Base-by-base conservation (phyloP, 2,329 filamentous ascomycete species). In the Purpureocillium takamizusanense region DNA sequence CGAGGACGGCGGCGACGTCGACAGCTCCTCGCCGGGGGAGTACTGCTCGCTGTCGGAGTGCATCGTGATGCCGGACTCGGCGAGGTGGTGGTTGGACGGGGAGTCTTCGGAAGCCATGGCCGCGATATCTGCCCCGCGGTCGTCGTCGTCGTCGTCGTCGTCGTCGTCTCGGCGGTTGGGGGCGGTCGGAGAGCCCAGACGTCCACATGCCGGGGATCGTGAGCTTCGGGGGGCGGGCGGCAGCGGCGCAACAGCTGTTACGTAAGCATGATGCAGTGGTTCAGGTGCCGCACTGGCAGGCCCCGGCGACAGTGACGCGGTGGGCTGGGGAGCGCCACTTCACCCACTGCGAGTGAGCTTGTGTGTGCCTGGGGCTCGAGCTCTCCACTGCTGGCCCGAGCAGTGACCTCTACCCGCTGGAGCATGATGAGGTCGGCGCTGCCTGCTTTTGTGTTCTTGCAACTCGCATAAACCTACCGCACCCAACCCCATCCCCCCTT, bases 41-140 rank as follows among this genome's bases (percentile, higher is more conserved):
- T 92, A 90, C 60, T 82, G 82, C 63, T 90, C 85, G 68, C 81
- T 87, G 68, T 92, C 86, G 36, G 85, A 88, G 49, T 74, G 81
- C 54, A 89, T 83, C 38, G 83, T 89, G 54, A 87, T 70, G 62
- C 79, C 77, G 40, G 82, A 87, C 59, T 82, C 78, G 59, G 80
- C 72, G 55, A 88, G 73, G 48, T 74, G 70, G 51, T 75, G 67
- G n/a, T n/a, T n/a, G 27, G 53, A 25, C 21, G 21, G 48, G 17
- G 52, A 43, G 31, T 67, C 69, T 42, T 78, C 67, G 46, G 69
- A 69, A 35, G 74, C 63, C 77, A 80, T 82, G 42, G 42, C 51
- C 46, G 39, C 29, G 28, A 40, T 33, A 32, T 29, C 29, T 21
- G 29, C 25, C 28, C 15, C 13, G 31, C 16, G 31, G n/a, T 40